phyloP scores from a whole-genome alignment of 805 yeast species.

The Wickerhamiella spandovensis region DNA sequence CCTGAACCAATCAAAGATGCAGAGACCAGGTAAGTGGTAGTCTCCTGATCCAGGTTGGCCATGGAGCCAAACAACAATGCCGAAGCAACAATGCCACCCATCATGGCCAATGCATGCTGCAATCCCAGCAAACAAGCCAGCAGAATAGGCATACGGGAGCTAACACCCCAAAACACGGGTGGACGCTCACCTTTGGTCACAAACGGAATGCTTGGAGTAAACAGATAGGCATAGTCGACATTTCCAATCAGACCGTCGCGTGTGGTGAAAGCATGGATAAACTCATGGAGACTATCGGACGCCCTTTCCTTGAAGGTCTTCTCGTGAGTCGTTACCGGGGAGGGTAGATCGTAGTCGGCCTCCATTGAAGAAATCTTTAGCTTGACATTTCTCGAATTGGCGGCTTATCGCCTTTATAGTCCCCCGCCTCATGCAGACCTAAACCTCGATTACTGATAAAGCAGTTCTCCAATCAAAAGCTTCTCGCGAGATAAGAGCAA shows the following conservation, averaged over 20 bases:
- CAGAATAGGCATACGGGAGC: constrained; percentile 69
- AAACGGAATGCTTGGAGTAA: constrained; percentile 73
- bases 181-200: constrained; percentile 46
- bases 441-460: background rate
- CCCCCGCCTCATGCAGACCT: background rate
- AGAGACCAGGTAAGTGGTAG: constrained; percentile 54
- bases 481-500: background rate
- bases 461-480: background rate
- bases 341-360: background rate
- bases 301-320: background rate
- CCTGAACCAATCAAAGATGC: constrained; percentile 61
- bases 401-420: background rate
- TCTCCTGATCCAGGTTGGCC: constrained; percentile 41
- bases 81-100: constrained; percentile 83
- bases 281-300: background rate
- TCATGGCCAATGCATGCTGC: constrained; percentile 81
- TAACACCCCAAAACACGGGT: constrained; percentile 52
- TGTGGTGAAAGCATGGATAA: constrained; percentile 37
- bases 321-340: background rate
- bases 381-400: background rate
- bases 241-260: constrained; percentile 77
- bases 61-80: constrained; percentile 56
- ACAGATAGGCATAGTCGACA: constrained; percentile 66
- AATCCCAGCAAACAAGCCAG: constrained; percentile 69
- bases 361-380: background rate